Evolutionary conservation across 2,329 filamentous ascomycete genomes (phyloP).

Genomic region (Penicillium janthinellum): DNA sequence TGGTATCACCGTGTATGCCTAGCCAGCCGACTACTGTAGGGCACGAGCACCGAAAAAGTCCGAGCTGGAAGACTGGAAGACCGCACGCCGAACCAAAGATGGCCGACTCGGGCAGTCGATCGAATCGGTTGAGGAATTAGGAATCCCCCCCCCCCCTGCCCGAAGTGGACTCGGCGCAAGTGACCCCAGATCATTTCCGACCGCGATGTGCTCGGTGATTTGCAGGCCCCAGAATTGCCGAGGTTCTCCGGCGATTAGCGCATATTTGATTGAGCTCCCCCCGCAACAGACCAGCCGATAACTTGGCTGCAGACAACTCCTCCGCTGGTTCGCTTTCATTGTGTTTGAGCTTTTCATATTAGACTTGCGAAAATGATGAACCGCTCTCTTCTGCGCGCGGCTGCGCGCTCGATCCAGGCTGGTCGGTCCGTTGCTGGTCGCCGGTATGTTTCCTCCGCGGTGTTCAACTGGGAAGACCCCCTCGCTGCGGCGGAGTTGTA

Average conservation of each 20-base stretch:
- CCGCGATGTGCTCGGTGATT: constrained; percentile 20
- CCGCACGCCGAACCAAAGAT: not conserved
- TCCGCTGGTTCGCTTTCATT: constrained; percentile 2
- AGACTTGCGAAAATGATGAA: constrained; percentile 32
- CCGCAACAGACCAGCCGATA: constrained; percentile 19
- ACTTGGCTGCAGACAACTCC: constrained; percentile 1
- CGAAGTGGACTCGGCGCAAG: not conserved
- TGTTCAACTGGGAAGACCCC: constrained; percentile 92
- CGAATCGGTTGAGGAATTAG: constrained; percentile 12
- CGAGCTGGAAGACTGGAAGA: constrained; percentile 8
- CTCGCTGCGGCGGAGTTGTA: constrained; percentile 72
- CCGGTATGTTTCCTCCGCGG: constrained; percentile 38
- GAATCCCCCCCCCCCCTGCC: not conserved
- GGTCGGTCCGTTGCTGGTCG: constrained; percentile 23
- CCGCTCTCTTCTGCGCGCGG: constrained; percentile 34
- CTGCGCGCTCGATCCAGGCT: constrained; percentile 33
- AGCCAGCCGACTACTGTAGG: not conserved
- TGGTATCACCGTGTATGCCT: not conserved
- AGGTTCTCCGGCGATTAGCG: constrained; percentile 27
- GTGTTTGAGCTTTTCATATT: not conserved
- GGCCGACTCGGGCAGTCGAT: constrained; percentile 11
- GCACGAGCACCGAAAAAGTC: constrained; percentile 22
- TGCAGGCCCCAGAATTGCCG: constrained; percentile 26
- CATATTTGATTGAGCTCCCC: constrained; percentile 30
- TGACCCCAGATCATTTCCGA: not conserved